A percentile compares a stretch with the other conserved stretches of the same genome.
These are phyloP conservation scores for Cyberlindnera bimundalis DNA, from an alignment of 805 yeast species.

Conservation along the genomic window DNA sequence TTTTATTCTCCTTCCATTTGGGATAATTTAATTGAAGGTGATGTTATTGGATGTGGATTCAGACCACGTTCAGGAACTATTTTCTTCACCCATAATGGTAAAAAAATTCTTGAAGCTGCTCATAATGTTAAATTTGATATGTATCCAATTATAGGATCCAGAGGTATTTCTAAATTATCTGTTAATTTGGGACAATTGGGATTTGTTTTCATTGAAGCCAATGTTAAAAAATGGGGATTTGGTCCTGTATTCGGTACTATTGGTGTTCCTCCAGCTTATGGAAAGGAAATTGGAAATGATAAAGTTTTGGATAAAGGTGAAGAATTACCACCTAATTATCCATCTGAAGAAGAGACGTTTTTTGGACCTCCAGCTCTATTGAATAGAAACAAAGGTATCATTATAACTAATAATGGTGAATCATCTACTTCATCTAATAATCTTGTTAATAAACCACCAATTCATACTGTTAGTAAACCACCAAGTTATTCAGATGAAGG, in stretches of 20 bases:
- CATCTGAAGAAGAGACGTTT: constrained; percentile 58
- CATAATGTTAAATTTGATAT: constrained; percentile 64
- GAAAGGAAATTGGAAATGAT: constrained; percentile 41
- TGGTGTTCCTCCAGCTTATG: constrained; percentile 45
- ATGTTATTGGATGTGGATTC: constrained; percentile 90
- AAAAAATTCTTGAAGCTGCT: constrained; percentile 82
- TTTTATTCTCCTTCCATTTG: constrained; percentile 48
- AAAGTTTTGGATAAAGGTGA: constrained; percentile 68
- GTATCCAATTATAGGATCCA: constrained; percentile 89
- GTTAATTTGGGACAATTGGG: constrained; percentile 87
- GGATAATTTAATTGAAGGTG: constrained; percentile 62
- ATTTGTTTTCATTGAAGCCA: constrained; percentile 76
- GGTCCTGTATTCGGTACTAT: constrained; percentile 42
- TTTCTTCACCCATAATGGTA: constrained; percentile 93
- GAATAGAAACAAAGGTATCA: neutral
- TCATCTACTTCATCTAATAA: constrained; percentile 1
- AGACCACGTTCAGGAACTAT: constrained; percentile 78
- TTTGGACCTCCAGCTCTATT: constrained; percentile 43
- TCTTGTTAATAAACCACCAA: constrained; percentile 1
- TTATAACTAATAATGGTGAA: neutral
- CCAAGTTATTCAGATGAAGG: constrained; percentile 29
- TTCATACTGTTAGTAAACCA: constrained; percentile 18
- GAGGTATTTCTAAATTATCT: constrained; percentile 75
- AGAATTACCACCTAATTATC: constrained; percentile 67
- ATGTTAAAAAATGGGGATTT: constrained; percentile 83